Base-by-base conservation (phyloP, 1,139 yeast genomes). In the Lodderomyces elongisporus region DNA sequence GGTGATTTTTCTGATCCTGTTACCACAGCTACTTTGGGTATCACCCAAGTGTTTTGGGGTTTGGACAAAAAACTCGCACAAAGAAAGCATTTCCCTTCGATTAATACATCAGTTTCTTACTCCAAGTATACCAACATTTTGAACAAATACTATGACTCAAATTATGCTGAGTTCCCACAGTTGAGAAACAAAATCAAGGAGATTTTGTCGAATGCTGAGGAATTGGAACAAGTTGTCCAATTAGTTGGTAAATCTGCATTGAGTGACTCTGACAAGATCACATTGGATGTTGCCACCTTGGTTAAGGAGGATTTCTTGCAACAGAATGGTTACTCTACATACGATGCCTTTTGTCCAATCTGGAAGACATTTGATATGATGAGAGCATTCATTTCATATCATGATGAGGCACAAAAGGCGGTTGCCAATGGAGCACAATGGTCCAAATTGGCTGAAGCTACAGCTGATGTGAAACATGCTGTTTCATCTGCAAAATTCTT, bases 1-100 rank as follows among this genome's bases (percentile, higher is more conserved):
- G 99, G 99, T 81, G 99, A 91, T 74, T 89, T 91, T 80, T 91
- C 98, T 14, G 99, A 91, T 69, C 99, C 99, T 29, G 99, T 91
- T 49, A 91, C 99, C 25, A 91, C 97, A 23, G 78, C 98, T 9
- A 91, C 99, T 30, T 77, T 91, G 55, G 96, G 96, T 81, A 91
- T 91, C 52, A 93, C 98, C 24, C 99, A 91, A 71, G 99, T 93
- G 41, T 91, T 93, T 73, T 91, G 99, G 99, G 99, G 99, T 66
- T 76, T 91, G 64, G 99, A 91, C 66, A 91, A 91, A 70, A 91
- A 91, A 65, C 78, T 91, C 56, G 98, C 99, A 17, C 99, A 91
- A 75, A 88, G 99, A 75, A 91, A 91, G 70, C 99, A 91, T 73
- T 91, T 91, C 87, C 99, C 99, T 52, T 89, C 97, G 30, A 85